These are phyloP conservation scores for Aspergillus sp. DNA, from an alignment of 2,329 filamentous ascomycete species.

Conservation along the genomic window DNA sequence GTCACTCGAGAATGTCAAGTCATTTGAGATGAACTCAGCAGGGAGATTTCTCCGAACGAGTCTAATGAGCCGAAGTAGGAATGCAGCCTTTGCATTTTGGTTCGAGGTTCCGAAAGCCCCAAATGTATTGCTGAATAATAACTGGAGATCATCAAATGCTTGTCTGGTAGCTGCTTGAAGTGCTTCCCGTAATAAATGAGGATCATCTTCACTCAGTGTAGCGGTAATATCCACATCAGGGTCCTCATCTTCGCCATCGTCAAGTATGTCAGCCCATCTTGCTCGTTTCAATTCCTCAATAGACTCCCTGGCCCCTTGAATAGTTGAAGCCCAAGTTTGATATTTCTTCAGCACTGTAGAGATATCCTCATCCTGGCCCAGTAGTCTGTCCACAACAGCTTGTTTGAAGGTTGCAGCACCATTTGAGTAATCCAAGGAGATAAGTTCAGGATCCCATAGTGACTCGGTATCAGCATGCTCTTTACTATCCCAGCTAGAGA, in stretches of 20 bases:
- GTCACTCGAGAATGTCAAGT: conserved; percentile 51
- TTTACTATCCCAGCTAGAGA: conserved; percentile 57
- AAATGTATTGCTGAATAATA: conserved; percentile 37
- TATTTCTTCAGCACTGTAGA: conserved; percentile 61
- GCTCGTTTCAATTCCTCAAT: conserved; percentile 30
- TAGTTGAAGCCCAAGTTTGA: conserved; percentile 66
- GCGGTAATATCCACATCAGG: conserved; percentile 26
- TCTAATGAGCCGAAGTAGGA: conserved; percentile 68
- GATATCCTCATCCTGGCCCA: conserved; percentile 67
- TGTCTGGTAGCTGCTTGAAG: conserved; percentile 53
- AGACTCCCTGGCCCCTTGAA: conserved; percentile 47
- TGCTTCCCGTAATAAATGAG: conserved; percentile 56
- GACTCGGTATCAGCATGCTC: conserved; percentile 48
- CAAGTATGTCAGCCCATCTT: conserved; percentile 34
- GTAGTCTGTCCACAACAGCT: conserved; percentile 62
- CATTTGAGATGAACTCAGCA: conserved; percentile 36
- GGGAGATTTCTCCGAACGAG: conserved; percentile 68
- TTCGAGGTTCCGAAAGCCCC: conserved; percentile 43
- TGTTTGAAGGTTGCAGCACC: conserved; percentile 66
- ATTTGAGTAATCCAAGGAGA: conserved; percentile 60
- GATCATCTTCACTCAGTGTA: conserved; percentile 68
- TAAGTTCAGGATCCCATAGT: conserved; percentile 64
- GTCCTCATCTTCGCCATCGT: conserved; percentile 38
- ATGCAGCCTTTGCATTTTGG: conserved; percentile 51
- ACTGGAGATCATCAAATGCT: conserved; percentile 53